phyloP scores from a whole-genome alignment of 306 rosid genomes.

The Vigna hirtella region DNA sequence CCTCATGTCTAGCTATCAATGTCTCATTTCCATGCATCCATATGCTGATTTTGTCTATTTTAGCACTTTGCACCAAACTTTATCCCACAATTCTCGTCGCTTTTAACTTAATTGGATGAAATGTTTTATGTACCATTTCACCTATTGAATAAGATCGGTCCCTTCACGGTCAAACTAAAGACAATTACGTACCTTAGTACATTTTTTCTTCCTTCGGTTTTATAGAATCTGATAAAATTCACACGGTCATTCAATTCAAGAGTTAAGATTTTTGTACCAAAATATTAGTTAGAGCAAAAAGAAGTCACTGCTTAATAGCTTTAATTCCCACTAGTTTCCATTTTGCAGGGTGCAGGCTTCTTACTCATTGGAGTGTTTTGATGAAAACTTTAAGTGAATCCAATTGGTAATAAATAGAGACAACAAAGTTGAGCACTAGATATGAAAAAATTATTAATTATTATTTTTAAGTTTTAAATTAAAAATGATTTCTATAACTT shows the following conservation, averaged over 20 bases:
- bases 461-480: too few species aligned
- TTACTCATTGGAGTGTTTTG: too few species aligned
- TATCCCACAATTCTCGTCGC: not conserved
- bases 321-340: not conserved
- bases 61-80: not conserved
- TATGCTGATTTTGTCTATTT: conserved; percentile 33
- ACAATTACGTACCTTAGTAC: not conserved
- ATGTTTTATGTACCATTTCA: not conserved
- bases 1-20: conserved; percentile 11
- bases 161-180: not conserved
- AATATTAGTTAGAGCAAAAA: not conserved
- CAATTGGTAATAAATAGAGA: too few species aligned
- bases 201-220: not conserved
- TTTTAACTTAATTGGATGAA: not conserved
- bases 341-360: too few species aligned
- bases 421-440: too few species aligned
- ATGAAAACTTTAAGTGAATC: too few species aligned
- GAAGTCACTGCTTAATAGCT: not conserved
- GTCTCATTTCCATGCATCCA: conserved; percentile 27
- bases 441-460: too few species aligned
- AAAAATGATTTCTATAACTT: too few species aligned
- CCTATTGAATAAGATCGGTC: not conserved
- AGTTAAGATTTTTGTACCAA: not conserved
- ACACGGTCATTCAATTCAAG: not conserved
- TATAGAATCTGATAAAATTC: not conserved